These are phyloP conservation scores for Dothideomycetes sp. DNA, from an alignment of 2,329 filamentous ascomycete genomes.

Conservation along the genomic window DNA sequence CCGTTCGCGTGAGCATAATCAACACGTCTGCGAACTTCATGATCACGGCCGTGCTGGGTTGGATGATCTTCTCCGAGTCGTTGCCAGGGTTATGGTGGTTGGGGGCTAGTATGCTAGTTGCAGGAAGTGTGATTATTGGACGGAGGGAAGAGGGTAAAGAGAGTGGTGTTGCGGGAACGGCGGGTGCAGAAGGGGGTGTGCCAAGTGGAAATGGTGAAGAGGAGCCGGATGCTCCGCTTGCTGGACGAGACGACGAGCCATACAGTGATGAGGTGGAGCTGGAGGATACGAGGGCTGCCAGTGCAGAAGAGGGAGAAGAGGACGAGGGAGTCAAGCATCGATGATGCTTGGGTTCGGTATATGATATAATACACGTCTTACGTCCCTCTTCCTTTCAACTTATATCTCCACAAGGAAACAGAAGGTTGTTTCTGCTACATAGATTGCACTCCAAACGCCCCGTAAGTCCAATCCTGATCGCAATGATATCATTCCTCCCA, in stretches of 20 bases:
- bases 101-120: conserved; percentile 60
- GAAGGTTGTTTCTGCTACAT: too few relatives aligned
- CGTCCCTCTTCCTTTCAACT: not conserved
- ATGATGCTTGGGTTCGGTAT: not conserved
- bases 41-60: conserved; percentile 61
- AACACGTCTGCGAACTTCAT: conserved; percentile 78
- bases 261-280: conserved; percentile 4
- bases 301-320: not conserved
- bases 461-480: too few relatives aligned
- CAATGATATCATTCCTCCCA: too few relatives aligned
- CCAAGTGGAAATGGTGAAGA: conserved; percentile 10
- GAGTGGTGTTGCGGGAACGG: conserved; percentile 12
- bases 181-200: conserved; percentile 11
- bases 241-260: not conserved
- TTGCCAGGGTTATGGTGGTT: conserved; percentile 68
- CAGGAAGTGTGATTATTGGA: conserved; percentile 69
- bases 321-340: not conserved
- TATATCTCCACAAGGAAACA: too few relatives aligned
- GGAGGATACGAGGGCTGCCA: not conserved
- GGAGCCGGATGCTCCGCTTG: conserved; percentile 19
- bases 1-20: conserved; percentile 69
- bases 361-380: not conserved
- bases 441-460: too few relatives aligned
- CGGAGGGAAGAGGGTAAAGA: conserved; percentile 48
- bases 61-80: conserved; percentile 58